Conservation (phyloP, 805 yeast species). For the Babjeviella inositovora region DNA sequence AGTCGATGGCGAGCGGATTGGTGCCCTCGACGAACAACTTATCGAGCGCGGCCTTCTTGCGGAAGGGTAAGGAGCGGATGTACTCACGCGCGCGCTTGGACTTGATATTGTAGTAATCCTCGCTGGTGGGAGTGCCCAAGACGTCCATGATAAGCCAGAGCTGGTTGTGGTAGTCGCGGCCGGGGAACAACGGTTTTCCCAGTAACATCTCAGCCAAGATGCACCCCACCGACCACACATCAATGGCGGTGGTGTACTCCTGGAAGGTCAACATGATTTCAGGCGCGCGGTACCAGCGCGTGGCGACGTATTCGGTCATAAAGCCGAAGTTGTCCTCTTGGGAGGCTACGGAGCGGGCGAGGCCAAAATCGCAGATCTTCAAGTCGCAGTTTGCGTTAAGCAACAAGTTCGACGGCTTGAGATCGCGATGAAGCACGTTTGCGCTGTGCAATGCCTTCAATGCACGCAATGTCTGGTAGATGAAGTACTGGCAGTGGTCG, state of each 20-base stretch:
- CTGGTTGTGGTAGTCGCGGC: constrained; percentile 87
- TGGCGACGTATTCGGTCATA: constrained; percentile 96
- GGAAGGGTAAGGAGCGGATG: constrained; percentile 62
- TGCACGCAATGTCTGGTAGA: constrained; percentile 83
- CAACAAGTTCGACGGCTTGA: constrained; percentile 78
- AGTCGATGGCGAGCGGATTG: constrained; percentile 17
- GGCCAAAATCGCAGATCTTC: constrained; percentile 88
- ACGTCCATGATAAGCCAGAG: constrained; percentile 70
- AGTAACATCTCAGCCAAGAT: constrained; percentile 81
- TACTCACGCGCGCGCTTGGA: constrained; percentile 82
- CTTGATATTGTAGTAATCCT: constrained; percentile 60
- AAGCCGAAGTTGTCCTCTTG: constrained; percentile 55
- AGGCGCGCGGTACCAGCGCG: constrained; percentile 96
- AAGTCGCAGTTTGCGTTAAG: constrained; percentile 88
- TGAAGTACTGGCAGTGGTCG: constrained; percentile 87
- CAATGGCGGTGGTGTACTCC: constrained; percentile 88
- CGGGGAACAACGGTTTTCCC: constrained; percentile 85
- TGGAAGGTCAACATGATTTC: constrained; percentile 93
- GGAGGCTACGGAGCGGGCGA: constrained; percentile 56
- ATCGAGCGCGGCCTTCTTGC: constrained; percentile 41
- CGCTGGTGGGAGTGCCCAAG: constrained; percentile 76
- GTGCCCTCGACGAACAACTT: constrained; percentile 10
- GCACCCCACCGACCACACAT: constrained; percentile 95
- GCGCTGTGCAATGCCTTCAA: constrained; percentile 85
- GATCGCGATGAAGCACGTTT: constrained; percentile 85